phyloP scores from a whole-genome alignment of 2,329 filamentous ascomycete genomes.

The Myriosclerotinia curreyana region DNA sequence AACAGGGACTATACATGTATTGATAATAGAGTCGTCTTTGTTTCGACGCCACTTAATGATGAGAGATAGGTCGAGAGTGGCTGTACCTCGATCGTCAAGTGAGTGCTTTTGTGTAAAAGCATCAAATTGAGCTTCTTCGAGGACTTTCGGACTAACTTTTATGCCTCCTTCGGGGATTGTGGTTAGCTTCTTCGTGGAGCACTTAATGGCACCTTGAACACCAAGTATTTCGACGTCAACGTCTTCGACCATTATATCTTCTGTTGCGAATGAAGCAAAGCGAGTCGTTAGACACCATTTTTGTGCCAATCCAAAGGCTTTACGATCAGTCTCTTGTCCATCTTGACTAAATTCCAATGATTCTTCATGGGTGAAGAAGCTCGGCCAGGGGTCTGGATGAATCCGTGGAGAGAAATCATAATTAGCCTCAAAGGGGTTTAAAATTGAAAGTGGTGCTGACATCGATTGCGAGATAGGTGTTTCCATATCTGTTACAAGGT shows the following conservation, averaged over 20 bases:
- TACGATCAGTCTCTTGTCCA: slow-evolving; percentile 37
- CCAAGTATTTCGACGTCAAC: slow-evolving; percentile 61
- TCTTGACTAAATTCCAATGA: slow-evolving; percentile 34
- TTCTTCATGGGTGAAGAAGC: slow-evolving; percentile 64
- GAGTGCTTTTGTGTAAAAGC: slow-evolving; percentile 71
- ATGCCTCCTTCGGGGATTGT: slow-evolving; percentile 44
- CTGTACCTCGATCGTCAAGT: slow-evolving; percentile 77
- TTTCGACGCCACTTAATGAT: slow-evolving; percentile 73
- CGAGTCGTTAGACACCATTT: slow-evolving; percentile 74
- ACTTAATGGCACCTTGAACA: slow-evolving; percentile 60
- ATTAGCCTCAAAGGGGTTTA: slow-evolving; percentile 85
- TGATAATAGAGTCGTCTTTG: slow-evolving; percentile 40
- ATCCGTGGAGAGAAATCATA: slow-evolving; percentile 82
- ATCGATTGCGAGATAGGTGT: slow-evolving; percentile 76
- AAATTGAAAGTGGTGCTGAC: slow-evolving; percentile 66
- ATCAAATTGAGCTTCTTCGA: slow-evolving; percentile 70
- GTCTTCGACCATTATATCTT: slow-evolving; percentile 58
- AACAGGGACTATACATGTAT: slow-evolving; percentile 68
- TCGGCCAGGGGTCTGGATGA: slow-evolving; percentile 79
- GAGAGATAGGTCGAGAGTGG: slow-evolving; percentile 71
- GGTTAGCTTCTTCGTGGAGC: slow-evolving; percentile 46
- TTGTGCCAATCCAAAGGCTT: slow-evolving; percentile 66
- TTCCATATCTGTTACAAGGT: slow-evolving; percentile 72
- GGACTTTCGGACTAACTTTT: slow-evolving; percentile 60
- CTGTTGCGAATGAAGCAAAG: slow-evolving; percentile 73